phyloP scores from a whole-genome alignment of 495 filamentous ascomycete species.

The Patellaria atrata region DNA sequence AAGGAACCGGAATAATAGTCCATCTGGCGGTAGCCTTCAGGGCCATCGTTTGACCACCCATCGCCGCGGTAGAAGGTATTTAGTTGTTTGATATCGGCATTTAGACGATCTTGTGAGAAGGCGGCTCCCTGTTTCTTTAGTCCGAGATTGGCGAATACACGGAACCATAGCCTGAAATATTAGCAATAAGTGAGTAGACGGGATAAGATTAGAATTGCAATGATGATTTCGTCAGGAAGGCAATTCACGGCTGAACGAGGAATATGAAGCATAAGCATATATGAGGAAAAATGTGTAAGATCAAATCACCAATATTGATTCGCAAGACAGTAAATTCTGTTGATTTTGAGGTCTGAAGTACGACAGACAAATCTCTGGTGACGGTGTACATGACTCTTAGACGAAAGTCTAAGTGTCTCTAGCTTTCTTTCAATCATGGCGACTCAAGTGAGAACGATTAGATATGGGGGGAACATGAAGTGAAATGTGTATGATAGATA shows the following conservation, averaged over 20 bases:
- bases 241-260: no score
- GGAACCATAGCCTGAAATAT: slow-evolving; percentile 57
- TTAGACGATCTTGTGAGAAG: slow-evolving; percentile 49
- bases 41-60: slow-evolving; percentile 71
- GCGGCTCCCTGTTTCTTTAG: slow-evolving; percentile 53
- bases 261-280: not conserved
- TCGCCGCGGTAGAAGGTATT: slow-evolving; percentile 67
- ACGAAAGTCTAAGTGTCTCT: no score
- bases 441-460: no score
- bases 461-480: not conserved
- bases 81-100: slow-evolving; percentile 60
- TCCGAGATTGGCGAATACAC: slow-evolving; percentile 69
- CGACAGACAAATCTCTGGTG: no score
- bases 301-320: no score
- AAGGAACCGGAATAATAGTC: slow-evolving; percentile 74
- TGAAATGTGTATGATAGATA: not conserved
- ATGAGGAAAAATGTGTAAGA: not conserved
- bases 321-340: no score
- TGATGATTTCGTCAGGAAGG: no score
- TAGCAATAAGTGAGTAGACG: not conserved
- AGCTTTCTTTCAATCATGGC: no score
- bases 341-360: no score
- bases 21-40: slow-evolving; percentile 62
- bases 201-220: slow-evolving; percentile 23
- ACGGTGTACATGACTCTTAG: no score